Evolutionary conservation across 495 filamentous ascomycete species (phyloP), one percentile per base, ranked within the genome.

Genomic region (Astrocystis sublimbata): DNA sequence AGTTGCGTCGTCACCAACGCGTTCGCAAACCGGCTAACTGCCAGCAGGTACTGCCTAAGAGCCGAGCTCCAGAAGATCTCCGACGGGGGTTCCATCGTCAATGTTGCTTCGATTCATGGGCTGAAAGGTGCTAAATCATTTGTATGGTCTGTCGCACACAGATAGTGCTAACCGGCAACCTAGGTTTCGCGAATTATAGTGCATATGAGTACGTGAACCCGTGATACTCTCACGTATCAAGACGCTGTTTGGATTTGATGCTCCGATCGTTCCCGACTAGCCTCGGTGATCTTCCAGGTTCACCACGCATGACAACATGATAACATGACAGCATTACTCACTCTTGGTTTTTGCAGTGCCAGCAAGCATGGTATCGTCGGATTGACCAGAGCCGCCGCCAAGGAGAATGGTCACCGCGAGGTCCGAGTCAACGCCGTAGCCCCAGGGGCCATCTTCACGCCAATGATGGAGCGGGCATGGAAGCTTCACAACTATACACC

Each of bases 361-460:
- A 83, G 77, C 26, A 88, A 88, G 65, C 73, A 73, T 68, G 86
- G 79, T 12, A 79, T 89, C 40, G 71, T 86, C 42, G 87, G 85
- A 15, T 68, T 89, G 65, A 86, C 84, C 10, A 80, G 72, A 62
- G 74, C 75, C 9, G 84, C 84, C 17, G 85, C 86, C 2, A 81
- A 79, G 57, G 85, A 89, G 69, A 80, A 78, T 49, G 84, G 84
- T 9, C 59, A 58, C 17, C 79, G 75, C 46, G 75, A 72, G 19
- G 80, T 88, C 60, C 72, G 86, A 55, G 79, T 89, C 26, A 89
- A 89, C 71, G 76, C 79, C 3, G 77, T 86, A 54, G 82, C 81
- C 2, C 83, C 82, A 64, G 84, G 84, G 1, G 72, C 77, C 13
- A 86, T 86, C 62, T 80, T 83, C 49, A 86, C 85, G 17, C 84